A percentile compares a stretch with the other conserved stretches of the same genome.
Evolutionary conservation across 352 stramenopile species (phyloP).

Genomic region (Globisporangium emineosum): DNA sequence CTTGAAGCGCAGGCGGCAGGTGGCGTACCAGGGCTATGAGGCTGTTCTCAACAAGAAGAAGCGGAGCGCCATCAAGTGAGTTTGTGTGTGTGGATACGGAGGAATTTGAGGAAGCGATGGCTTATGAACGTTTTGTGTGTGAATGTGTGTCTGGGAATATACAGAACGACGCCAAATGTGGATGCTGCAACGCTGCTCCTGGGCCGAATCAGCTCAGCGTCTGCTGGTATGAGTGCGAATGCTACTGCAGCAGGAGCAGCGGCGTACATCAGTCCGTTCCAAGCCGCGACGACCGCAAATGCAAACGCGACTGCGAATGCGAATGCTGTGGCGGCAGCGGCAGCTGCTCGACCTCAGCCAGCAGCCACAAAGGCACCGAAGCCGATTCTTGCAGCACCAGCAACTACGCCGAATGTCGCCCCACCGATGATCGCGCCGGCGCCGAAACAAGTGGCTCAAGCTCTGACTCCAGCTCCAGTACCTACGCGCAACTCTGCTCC

Average conservation of each 20-base stretch:
- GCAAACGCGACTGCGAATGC: not conserved
- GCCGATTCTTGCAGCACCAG: conserved; percentile 20
- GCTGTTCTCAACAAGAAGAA: conserved; percentile 75
- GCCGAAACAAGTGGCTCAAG: conserved; percentile 19
- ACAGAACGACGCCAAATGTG: conserved; percentile 12
- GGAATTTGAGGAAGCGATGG: not conserved
- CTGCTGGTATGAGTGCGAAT: not conserved
- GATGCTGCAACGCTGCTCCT: conserved; percentile 12
- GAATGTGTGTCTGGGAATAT: not conserved
- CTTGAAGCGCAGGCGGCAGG: conserved; percentile 59
- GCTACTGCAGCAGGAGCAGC: not conserved
- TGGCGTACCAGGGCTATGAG: conserved; percentile 69
- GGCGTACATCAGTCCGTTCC: conserved; percentile 7
- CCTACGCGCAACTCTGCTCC: not conserved
- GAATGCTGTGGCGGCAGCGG: not conserved
- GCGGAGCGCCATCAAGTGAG: conserved; percentile 26
- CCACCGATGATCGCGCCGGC: conserved; percentile 7
- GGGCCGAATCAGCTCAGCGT: not conserved
- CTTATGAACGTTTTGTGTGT: not conserved
- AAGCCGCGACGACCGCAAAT: conserved; percentile 2
- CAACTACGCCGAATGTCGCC: conserved; percentile 19
- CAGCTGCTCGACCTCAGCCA: not conserved
- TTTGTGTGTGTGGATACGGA: too few species aligned
- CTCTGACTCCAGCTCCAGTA: not conserved
- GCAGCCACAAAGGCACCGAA: conserved; percentile 28